Percentiles rank a stretch among this genome's conserved stretches.
Conservation (phyloP, 441 rosid species). For the Adansonia rubrostipa region DNA sequence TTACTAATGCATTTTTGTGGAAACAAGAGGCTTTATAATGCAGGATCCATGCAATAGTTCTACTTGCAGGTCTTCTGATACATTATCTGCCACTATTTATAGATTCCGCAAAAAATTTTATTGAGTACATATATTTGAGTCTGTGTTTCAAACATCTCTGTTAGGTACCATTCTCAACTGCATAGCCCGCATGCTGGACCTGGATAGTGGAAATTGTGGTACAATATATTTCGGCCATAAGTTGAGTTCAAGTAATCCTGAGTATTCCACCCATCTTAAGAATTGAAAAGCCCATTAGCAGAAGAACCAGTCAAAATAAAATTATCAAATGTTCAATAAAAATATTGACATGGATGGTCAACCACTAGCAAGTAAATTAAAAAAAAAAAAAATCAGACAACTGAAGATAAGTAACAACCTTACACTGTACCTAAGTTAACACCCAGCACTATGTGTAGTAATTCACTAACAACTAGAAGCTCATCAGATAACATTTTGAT, state of each 20-base stretch:
- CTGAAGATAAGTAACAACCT: constrained; percentile 4
- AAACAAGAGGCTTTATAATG: background rate
- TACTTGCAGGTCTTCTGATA: constrained; percentile 20
- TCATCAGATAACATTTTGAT: constrained; percentile 2
- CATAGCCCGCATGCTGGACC: constrained; percentile 12
- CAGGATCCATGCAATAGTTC: background rate
- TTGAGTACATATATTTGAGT: background rate
- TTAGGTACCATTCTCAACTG: constrained; percentile 11
- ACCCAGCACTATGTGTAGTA: background rate
- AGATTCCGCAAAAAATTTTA: background rate
- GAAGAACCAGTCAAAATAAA: background rate
- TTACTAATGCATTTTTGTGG: constrained; percentile 1
- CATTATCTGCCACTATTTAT: background rate
- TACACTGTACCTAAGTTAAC: background rate
- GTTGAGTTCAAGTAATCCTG: background rate
- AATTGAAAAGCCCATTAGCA: background rate
- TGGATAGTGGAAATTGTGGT: constrained; percentile 1
- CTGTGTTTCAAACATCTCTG: background rate
- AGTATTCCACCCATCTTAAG: background rate
- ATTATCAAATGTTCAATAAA: background rate
- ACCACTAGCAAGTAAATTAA: background rate
- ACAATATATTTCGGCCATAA: background rate
- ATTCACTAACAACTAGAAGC: background rate
- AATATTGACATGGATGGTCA: background rate
- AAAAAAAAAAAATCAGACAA: background rate